Conservation (phyloP, 495 filamentous ascomycete species). For the Xylaria curta region DNA sequence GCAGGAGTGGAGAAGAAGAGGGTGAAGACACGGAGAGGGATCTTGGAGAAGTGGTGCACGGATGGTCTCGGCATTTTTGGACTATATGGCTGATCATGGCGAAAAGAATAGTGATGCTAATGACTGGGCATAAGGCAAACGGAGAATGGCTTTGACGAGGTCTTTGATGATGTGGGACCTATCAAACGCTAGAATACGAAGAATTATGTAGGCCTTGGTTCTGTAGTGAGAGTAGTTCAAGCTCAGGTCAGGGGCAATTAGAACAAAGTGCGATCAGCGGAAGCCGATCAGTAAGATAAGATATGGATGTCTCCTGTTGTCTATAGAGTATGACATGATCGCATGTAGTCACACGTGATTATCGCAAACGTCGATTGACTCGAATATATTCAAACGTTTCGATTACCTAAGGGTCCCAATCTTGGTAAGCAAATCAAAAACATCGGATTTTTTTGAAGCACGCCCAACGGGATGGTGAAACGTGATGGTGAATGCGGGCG, state of each 20-base stretch:
- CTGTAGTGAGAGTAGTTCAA: background rate
- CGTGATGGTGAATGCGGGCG: background rate
- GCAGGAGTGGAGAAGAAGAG: conserved; percentile 2
- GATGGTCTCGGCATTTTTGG: background rate
- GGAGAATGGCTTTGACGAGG: background rate
- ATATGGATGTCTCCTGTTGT: background rate
- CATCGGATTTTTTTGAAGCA: conserved; percentile 18
- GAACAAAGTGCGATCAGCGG: background rate
- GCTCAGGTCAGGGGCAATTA: background rate
- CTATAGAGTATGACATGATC: background rate
- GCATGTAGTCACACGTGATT: background rate
- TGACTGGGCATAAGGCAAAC: conserved; percentile 8
- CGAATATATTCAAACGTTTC: background rate
- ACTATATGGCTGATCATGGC: background rate
- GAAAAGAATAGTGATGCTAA: background rate
- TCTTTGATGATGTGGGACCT: background rate
- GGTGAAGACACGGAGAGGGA: background rate
- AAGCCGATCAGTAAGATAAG: background rate
- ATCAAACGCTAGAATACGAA: background rate
- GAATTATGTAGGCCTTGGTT: background rate
- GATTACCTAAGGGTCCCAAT: background rate
- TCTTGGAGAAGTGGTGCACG: background rate
- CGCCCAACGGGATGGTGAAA: conserved; percentile 8
- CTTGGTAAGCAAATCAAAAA: background rate
- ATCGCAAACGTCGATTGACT: background rate